Percentiles rank a stretch among this genome's conserved stretches.
phyloP scores from a whole-genome alignment of 345 rosid species.

The Cochlearia excelsa region DNA sequence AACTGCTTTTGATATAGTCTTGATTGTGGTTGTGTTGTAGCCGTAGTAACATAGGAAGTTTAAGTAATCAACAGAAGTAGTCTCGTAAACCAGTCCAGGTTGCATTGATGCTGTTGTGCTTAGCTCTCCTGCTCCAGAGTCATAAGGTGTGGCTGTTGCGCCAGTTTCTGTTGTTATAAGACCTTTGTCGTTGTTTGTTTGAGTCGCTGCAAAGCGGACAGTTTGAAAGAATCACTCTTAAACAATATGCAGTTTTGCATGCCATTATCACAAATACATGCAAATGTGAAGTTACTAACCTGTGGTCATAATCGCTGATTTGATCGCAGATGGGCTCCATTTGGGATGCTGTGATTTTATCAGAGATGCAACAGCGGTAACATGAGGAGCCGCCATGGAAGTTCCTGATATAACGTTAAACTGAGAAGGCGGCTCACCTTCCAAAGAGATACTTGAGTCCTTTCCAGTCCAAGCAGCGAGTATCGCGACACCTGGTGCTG shows the following conservation, averaged over 20 bases:
- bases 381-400: constrained; percentile 85
- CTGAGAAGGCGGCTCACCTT: constrained; percentile 44
- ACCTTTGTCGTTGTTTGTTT: constrained; percentile 50
- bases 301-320: constrained; percentile 85
- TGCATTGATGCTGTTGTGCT: constrained; percentile 48
- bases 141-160: constrained; percentile 56
- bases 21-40: constrained; percentile 43
- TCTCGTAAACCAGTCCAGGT: constrained; percentile 70
- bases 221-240: constrained; percentile 7
- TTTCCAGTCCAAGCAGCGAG: constrained; percentile 80
- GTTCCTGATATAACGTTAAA: constrained; percentile 69
- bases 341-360: constrained; percentile 59
- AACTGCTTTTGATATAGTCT: constrained; percentile 36
- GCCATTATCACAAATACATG: neutral
- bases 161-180: constrained; percentile 56
- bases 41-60: constrained; percentile 71
- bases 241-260: neutral
- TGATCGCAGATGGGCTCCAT: constrained; percentile 64
- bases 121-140: constrained; percentile 68
- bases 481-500: constrained; percentile 74
- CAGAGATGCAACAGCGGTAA: constrained; percentile 57
- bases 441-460: constrained; percentile 34
- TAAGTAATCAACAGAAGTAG: constrained; percentile 56
- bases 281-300: constrained; percentile 33
- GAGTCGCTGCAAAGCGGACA: constrained; percentile 43